Evolutionary conservation across 768 basidiomycete species (phyloP).

Genomic region (Boletus rex-veris): DNA sequence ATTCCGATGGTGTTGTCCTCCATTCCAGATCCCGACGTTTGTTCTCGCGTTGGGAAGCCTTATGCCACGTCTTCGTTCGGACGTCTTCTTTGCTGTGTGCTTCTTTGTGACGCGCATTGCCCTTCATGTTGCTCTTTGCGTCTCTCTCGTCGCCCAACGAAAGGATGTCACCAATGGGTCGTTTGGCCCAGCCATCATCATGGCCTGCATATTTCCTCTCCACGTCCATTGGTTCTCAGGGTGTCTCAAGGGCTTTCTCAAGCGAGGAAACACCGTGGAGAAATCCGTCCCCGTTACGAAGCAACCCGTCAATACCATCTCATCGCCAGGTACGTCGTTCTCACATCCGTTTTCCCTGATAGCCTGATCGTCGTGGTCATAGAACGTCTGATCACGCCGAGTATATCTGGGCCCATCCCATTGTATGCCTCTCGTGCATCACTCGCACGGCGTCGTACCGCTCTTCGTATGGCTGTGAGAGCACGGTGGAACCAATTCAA

Average conservation of each 20-base stretch:
- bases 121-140: constrained; percentile 41
- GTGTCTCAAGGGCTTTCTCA: constrained; percentile 46
- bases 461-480: constrained; percentile 27
- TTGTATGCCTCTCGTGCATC: constrained; percentile 19
- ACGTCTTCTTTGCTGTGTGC: constrained; percentile 44
- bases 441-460: constrained; percentile 26
- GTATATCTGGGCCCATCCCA: not conserved
- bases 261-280: constrained; percentile 20
- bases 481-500: constrained; percentile 29
- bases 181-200: constrained; percentile 37
- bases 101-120: constrained; percentile 54
- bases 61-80: constrained; percentile 42
- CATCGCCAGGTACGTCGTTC: constrained; percentile 7
- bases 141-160: constrained; percentile 32
- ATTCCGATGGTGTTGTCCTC: not conserved
- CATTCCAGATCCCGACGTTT: constrained; percentile 49
- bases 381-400: constrained; percentile 18
- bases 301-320: not conserved
- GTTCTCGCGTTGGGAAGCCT: constrained; percentile 46
- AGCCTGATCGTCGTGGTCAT: not conserved
- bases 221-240: constrained; percentile 54
- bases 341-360: not conserved
- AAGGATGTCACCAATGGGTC: constrained; percentile 32
- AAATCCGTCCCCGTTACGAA: constrained; percentile 1
- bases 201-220: constrained; percentile 43